Percentiles rank a stretch among this genome's conserved stretches.
Evolutionary conservation across 2,329 filamentous ascomycete genomes (phyloP).

Genomic region (Paecilomyces niveus): DNA sequence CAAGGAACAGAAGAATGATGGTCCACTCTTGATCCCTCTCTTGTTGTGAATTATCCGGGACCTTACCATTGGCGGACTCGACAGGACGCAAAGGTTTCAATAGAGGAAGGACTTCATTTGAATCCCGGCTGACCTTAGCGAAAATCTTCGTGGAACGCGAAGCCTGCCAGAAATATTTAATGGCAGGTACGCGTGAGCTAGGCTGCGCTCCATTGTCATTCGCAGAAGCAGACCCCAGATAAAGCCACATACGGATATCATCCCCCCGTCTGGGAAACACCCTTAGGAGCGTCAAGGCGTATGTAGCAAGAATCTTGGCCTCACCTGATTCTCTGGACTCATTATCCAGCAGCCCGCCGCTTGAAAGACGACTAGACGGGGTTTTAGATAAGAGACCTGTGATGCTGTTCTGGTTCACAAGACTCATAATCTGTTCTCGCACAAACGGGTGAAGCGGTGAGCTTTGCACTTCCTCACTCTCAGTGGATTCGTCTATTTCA

Average conservation of each 20-base stretch:
- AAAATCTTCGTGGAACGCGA: conserved; percentile 53
- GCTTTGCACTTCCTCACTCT: conserved; percentile 19
- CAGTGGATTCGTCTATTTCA: conserved; percentile 31
- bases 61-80: conserved; percentile 29
- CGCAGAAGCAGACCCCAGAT: conserved; percentile 59
- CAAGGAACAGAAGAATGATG: conserved; percentile 80
- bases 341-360: conserved; percentile 13
- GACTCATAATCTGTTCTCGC: conserved; percentile 56
- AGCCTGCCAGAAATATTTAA: conserved; percentile 79
- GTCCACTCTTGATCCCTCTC: conserved; percentile 69
- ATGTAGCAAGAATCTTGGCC: conserved; percentile 72
- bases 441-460: conserved; percentile 48
- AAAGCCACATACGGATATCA: conserved; percentile 91
- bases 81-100: conserved; percentile 39
- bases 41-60: conserved; percentile 18
- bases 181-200: conserved; percentile 50
- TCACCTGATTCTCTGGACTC: conserved; percentile 44
- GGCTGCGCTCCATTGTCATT: conserved; percentile 25
- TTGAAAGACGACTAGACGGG: conserved; percentile 18
- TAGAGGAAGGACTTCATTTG: conserved; percentile 52
- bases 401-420: conserved; percentile 71
- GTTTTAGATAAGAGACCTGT: conserved; percentile 50
- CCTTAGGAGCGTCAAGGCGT: conserved; percentile 74
- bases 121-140: conserved; percentile 48
- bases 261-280: conserved; percentile 77